Base-by-base conservation (phyloP, 176 grass and related monocot species). In the Zoysia japonica region DNA sequence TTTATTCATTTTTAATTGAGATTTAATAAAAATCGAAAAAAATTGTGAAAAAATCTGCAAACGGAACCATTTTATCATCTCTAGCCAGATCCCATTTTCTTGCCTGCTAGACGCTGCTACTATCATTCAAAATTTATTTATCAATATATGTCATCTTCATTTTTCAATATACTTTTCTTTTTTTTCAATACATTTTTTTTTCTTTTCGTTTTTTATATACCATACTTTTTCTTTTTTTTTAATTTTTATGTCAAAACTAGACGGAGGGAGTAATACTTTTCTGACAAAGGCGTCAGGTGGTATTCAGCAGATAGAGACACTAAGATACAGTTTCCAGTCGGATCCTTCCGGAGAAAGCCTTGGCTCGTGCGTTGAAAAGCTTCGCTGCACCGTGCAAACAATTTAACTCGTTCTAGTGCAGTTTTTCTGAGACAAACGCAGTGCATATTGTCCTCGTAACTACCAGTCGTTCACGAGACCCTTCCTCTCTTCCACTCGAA, bases 401-500 rank as follows among this genome's bases (percentile, higher is more conserved):
- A 11, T 28, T 28, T 28, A 28, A 28, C 5, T 39, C 20, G 12
- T 47, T 45, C 11, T 7, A 9, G 47, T 11, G 51, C 39, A 62
- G 64, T 40, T 16, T 59, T 61, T 14, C 16, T 13, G 85, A 17
- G 41, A 41, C 40, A 45, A 20, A 47, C n/a, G 55, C 46, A 43
- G 36, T 63, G 59, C 79, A 72, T 6, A 28, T 67, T 51, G 9
- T 78, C 36, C 42, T 36, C 14, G 51, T 60, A 38, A 83, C 74
- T 14, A 37, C 77, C 73, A 41, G 9, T 70, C 57, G 40, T 1
- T 28, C 47, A 62, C 5, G 56, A 17, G 16, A 41, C 10, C 65
- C 46, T 44, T 37, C 48, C 37, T 78, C 15, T 61, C 86, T 79
- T 88, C 45, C 19, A 45, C 42, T 74, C 45, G 86, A 88, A 68